phyloP scores from a whole-genome alignment of 176 grass and related monocot genomes.

The Cymbopogon citratus region DNA sequence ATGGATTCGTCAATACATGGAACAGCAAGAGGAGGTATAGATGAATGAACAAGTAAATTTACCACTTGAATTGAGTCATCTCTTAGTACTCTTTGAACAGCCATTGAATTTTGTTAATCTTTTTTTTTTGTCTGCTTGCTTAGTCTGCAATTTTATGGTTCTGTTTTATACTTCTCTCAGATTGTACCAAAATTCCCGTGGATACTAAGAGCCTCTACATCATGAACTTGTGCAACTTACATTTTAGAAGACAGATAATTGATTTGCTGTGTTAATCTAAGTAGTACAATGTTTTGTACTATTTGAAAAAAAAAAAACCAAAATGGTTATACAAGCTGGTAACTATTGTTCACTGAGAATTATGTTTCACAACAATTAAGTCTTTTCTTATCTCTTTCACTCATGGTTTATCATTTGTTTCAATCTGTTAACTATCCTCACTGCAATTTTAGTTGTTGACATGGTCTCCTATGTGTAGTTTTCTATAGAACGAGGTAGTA shows the following conservation, averaged over 20 bases:
- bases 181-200: background rate
- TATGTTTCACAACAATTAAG: slow-evolving; percentile 8
- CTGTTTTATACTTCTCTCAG: background rate
- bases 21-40: slow-evolving; percentile 82
- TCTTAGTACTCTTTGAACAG: slow-evolving; percentile 3
- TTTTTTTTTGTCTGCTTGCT: slow-evolving; percentile 20
- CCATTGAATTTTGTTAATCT: background rate
- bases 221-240: background rate
- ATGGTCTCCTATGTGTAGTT: background rate
- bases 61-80: background rate
- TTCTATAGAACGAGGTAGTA: background rate
- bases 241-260: background rate
- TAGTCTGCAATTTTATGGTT: background rate
- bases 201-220: background rate
- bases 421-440: background rate
- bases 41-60: slow-evolving; percentile 12
- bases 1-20: slow-evolving; percentile 97
- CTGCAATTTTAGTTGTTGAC: background rate
- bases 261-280: background rate
- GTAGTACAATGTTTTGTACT: background rate
- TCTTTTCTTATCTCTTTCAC: slow-evolving; percentile 5
- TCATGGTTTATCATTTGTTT: slow-evolving; percentile 4
- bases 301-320: background rate
- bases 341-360: slow-evolving; percentile 5
- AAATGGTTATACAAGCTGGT: background rate